Percentiles rank a stretch among this genome's conserved stretches.
Evolutionary conservation across 108 stramenopile genomes (phyloP).

Genomic region (Cyclotella atomus): DNA sequence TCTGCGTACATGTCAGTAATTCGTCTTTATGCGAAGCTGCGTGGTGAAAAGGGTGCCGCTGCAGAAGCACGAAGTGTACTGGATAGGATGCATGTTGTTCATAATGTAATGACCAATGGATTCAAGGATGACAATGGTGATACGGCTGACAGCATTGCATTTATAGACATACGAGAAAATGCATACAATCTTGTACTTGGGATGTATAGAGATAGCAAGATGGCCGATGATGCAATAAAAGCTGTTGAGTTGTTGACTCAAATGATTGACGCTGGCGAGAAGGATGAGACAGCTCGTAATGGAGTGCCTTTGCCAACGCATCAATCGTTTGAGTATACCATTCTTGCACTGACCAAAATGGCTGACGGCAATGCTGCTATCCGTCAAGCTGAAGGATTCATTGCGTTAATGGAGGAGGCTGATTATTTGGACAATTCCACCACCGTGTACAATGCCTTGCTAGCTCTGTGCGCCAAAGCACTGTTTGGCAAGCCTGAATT

Average conservation of each 20-base stretch:
- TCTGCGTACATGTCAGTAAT: constrained; percentile 48
- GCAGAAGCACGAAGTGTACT: constrained; percentile 37
- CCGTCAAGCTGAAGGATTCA: constrained; percentile 36
- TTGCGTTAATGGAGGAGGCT: constrained; percentile 37
- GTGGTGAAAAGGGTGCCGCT: constrained; percentile 32
- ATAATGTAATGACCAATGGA: constrained; percentile 13
- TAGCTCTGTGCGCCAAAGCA: constrained; percentile 28
- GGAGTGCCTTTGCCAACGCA: constrained; percentile 45
- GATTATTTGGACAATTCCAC: constrained; percentile 38
- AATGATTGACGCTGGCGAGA: constrained; percentile 46
- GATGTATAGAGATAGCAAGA: constrained; percentile 40
- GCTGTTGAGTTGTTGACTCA: constrained; percentile 40
- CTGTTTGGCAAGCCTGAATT: constrained; percentile 21
- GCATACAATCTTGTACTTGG: constrained; percentile 50
- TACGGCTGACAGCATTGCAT: constrained; percentile 19
- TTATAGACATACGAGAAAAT: constrained; percentile 45
- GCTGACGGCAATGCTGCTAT: constrained; percentile 18
- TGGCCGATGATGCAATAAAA: constrained; percentile 26
- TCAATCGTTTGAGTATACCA: constrained; percentile 48
- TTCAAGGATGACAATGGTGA: constrained; percentile 9
- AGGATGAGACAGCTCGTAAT: constrained; percentile 12
- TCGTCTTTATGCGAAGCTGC: constrained; percentile 34
- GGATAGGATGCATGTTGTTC: constrained; percentile 44
- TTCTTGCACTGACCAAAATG: constrained; percentile 36
- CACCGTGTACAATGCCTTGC: constrained; percentile 41